A percentile compares a stretch with the other conserved stretches of the same genome.
phyloP scores from a whole-genome alignment of 2,329 filamentous ascomycete genomes.

The Penicillium griseofulvum region DNA sequence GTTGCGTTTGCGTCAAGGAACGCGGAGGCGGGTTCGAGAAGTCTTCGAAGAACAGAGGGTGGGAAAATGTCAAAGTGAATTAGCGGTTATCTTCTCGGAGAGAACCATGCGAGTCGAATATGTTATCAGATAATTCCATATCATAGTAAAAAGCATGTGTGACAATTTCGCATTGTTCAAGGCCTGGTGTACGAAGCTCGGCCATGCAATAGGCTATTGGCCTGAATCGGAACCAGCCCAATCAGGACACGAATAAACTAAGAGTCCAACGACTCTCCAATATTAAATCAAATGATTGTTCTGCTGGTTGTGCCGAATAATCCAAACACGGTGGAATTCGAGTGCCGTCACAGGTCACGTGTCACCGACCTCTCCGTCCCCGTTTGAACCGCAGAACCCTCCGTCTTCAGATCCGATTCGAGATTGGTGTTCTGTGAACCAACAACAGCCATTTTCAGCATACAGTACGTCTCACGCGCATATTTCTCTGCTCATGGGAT shows the following conservation, averaged over 20 bases:
- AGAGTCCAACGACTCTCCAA: neutral
- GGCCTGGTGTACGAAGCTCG: neutral
- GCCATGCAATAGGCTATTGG: neutral
- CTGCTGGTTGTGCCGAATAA: neutral
- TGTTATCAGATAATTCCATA: neutral
- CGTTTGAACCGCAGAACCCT: constrained; percentile 8
- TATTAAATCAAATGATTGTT: neutral
- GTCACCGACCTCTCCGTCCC: neutral
- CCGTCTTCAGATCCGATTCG: constrained; percentile 6
- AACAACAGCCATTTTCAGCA: constrained; percentile 8
- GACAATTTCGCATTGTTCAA: constrained; percentile 9
- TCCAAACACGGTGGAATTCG: constrained; percentile 3
- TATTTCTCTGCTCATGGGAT: neutral
- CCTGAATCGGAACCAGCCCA: constrained; percentile 6
- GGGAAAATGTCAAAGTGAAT: neutral
- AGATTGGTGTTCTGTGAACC: constrained; percentile 12
- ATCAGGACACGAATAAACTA: neutral
- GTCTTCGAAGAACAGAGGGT: neutral
- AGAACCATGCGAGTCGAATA: neutral
- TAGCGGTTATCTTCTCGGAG: neutral
- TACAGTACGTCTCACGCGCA: constrained; percentile 10
- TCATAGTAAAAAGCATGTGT: neutral
- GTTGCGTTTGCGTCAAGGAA: neutral
- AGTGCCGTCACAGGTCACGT: constrained; percentile 12
- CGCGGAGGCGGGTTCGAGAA: neutral